Conservation (phyloP, 805 yeast genomes). For the Cyberlindnera meyerae region DNA sequence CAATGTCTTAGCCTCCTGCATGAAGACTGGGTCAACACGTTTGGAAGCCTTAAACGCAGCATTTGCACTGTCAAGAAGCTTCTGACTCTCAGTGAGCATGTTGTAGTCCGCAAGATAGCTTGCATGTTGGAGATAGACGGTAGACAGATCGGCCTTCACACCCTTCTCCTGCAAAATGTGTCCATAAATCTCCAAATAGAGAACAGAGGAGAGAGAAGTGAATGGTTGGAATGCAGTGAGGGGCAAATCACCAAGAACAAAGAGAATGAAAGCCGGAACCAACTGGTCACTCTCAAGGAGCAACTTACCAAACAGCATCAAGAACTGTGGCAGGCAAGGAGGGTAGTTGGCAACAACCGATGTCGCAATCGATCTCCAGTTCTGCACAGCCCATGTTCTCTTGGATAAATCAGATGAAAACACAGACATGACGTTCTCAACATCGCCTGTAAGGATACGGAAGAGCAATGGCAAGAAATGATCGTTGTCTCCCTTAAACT, state of each 20-base stretch:
- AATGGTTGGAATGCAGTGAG: slow-evolving; percentile 26
- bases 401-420: slow-evolving; percentile 36
- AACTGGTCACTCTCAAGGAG: slow-evolving; percentile 31
- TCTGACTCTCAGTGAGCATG: slow-evolving; percentile 50
- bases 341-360: slow-evolving; percentile 34
- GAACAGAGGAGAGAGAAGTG: slow-evolving; percentile 24
- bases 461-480: slow-evolving; percentile 50
- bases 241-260: slow-evolving; percentile 43
- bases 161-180: slow-evolving; percentile 22
- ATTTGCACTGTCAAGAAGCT: slow-evolving; percentile 51
- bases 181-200: slow-evolving; percentile 28
- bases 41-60: slow-evolving; percentile 36
- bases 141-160: slow-evolving; percentile 40
- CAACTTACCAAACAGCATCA: slow-evolving; percentile 47
- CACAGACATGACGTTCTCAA: slow-evolving; percentile 46
- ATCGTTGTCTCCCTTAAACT: slow-evolving; percentile 37
- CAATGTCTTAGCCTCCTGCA: slow-evolving; percentile 33
- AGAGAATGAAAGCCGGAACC: slow-evolving; percentile 41
- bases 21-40: slow-evolving; percentile 30
- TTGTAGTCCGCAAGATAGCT: slow-evolving; percentile 67
- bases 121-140: slow-evolving; percentile 65
- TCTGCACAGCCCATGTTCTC: slow-evolving; percentile 43
- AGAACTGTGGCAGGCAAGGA: slow-evolving; percentile 34
- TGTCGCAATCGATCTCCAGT: slow-evolving; percentile 48
- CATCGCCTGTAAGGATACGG: slow-evolving; percentile 60